These are phyloP conservation scores for Hordeum marinum DNA, from an alignment of 176 grass and related monocot species.

Conservation along the genomic window DNA sequence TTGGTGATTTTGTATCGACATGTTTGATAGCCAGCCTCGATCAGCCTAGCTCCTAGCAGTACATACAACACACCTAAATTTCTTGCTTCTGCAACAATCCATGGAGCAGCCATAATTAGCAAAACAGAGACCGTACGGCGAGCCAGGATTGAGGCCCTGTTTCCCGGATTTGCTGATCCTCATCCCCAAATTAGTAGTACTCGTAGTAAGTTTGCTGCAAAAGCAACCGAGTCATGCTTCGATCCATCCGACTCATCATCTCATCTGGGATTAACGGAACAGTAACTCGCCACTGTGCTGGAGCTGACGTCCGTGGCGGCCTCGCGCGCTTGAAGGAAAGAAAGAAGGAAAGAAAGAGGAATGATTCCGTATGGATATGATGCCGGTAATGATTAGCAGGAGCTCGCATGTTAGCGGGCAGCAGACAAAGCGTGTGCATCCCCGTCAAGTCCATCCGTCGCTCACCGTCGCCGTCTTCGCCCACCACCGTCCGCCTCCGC, in stretches of 20 bases:
- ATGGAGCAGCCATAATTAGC: neutral
- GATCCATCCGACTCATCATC: neutral
- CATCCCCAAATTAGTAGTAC: neutral
- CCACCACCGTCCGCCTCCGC: neutral
- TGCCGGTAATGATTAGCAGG: conserved; percentile 27
- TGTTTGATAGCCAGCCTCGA: neutral
- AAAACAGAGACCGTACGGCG: neutral
- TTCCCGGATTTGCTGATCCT: conserved; percentile 23
- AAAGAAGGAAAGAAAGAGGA: neutral
- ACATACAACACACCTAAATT: neutral
- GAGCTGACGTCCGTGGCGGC: neutral
- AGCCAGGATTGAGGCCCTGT: conserved; percentile 14
- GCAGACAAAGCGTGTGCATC: conserved; percentile 34
- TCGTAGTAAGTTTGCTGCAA: no score
- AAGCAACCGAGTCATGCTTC: neutral
- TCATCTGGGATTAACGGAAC: neutral
- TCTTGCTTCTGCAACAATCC: conserved; percentile 20
- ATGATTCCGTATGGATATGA: conserved; percentile 12
- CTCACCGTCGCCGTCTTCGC: neutral
- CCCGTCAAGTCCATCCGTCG: conserved; percentile 20
- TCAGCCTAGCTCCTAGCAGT: neutral
- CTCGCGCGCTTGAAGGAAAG: no score
- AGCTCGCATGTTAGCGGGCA: neutral
- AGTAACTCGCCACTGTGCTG: neutral
- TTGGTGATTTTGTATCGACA: neutral